These are phyloP conservation scores for Isatis tinctoria DNA, from an alignment of 345 rosid species.

Conservation along the genomic window DNA sequence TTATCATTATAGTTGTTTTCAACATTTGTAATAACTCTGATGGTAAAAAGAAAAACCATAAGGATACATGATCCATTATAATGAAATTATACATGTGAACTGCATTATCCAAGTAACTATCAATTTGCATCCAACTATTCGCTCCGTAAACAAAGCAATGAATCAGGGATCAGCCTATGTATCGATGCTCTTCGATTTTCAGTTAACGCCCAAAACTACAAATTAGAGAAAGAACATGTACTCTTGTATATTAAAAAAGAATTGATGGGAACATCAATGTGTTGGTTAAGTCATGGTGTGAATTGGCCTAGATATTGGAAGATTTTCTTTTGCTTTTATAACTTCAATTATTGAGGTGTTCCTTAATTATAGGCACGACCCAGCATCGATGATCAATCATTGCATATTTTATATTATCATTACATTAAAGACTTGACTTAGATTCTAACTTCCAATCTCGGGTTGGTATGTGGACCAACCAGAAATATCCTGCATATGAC, in stretches of 20 bases:
- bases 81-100: too few relatives aligned
- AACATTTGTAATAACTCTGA: too few relatives aligned
- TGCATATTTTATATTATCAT: not conserved
- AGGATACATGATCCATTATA: too few relatives aligned
- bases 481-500: not conserved
- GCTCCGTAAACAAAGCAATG: too few relatives aligned
- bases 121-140: too few relatives aligned
- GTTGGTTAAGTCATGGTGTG: not conserved
- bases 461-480: not conserved
- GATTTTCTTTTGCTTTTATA: not conserved
- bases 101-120: too few relatives aligned
- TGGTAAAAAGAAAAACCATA: too few relatives aligned
- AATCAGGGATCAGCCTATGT: not conserved
- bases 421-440: not conserved
- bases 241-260: not conserved
- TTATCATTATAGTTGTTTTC: too few relatives aligned
- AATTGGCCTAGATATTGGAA: not conserved
- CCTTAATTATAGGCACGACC: not conserved
- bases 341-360: not conserved
- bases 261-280: too few relatives aligned
- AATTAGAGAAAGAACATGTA: not conserved
- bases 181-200: not conserved
- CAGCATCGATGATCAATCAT: not conserved
- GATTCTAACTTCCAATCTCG: not conserved
- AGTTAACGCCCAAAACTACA: not conserved